Percentiles rank a stretch among this genome's conserved stretches.
Conservation (phyloP, 73 alveolate species). For the Blepharisma stoltei region DNA sequence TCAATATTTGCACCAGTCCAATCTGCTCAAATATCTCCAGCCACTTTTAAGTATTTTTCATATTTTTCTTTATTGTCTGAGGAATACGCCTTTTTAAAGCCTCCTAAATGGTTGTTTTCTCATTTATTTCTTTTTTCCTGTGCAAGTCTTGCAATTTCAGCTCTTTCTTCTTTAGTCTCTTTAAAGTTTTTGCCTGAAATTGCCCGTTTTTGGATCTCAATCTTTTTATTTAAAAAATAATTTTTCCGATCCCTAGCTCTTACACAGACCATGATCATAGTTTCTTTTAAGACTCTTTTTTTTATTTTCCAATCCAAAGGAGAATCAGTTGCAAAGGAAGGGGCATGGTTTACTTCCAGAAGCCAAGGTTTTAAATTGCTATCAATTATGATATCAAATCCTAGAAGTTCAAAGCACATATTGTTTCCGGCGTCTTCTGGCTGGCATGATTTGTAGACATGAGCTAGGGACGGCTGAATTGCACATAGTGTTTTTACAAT, state of each 20-base stretch:
- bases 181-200: neutral
- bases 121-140: constrained; percentile 27
- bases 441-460: constrained; percentile 30
- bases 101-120: constrained; percentile 30
- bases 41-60: constrained; percentile 19
- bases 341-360: constrained; percentile 41
- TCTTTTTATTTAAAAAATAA: neutral
- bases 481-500: constrained; percentile 29
- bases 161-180: neutral
- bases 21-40: neutral
- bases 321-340: constrained; percentile 33
- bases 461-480: constrained; percentile 23
- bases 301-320: constrained; percentile 42
- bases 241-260: neutral
- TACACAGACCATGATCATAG: neutral
- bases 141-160: neutral
- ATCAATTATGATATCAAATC: constrained; percentile 32
- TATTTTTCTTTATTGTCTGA: constrained; percentile 15
- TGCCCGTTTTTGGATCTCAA: neutral
- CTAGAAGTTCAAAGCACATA: constrained; percentile 38
- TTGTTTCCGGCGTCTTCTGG: constrained; percentile 27
- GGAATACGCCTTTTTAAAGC: constrained; percentile 25
- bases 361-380: constrained; percentile 22
- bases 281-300: constrained; percentile 8
- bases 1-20: too few species aligned